Evolutionary conservation across 345 rosid genomes (phyloP).

Genomic region (Moringa oleifera): DNA sequence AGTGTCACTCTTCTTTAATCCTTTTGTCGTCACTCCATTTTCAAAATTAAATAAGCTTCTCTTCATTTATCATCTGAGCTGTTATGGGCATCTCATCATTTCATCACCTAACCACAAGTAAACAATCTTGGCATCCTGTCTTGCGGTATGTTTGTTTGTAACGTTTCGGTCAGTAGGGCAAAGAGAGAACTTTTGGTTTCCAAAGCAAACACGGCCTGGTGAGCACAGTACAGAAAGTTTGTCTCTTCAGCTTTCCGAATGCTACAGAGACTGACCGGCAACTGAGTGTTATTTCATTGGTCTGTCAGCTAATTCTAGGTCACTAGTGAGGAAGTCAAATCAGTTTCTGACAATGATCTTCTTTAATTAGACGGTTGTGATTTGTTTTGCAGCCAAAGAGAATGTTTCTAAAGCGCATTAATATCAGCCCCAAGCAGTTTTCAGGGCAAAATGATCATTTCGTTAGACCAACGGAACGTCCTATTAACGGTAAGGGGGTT

Average conservation of each 20-base stretch:
- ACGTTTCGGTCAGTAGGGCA: neutral
- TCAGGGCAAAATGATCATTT: conserved; percentile 16
- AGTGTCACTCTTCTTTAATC: neutral
- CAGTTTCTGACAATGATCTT: neutral
- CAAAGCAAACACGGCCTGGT: neutral
- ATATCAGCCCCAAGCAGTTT: too few relatives aligned
- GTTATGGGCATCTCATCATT: conserved; percentile 13
- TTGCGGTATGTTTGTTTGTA: too few relatives aligned
- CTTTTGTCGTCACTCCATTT: too few relatives aligned
- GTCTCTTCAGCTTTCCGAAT: neutral
- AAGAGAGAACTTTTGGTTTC: neutral
- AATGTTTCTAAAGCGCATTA: neutral
- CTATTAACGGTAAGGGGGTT: neutral
- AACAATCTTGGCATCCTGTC: neutral
- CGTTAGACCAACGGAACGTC: neutral
- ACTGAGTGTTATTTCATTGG: too few relatives aligned
- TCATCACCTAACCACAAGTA: conserved; percentile 4
- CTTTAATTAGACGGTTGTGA: conserved; percentile 20
- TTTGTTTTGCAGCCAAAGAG: neutral
- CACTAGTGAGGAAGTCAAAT: neutral
- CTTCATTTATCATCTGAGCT: conserved; percentile 6
- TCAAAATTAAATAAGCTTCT: too few relatives aligned
- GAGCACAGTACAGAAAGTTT: too few relatives aligned
- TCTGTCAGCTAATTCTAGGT: neutral
- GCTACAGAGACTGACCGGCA: too few relatives aligned